Base-by-base conservation (phyloP, 129 eudicot species). In the Pittosporum tobira region DNA sequence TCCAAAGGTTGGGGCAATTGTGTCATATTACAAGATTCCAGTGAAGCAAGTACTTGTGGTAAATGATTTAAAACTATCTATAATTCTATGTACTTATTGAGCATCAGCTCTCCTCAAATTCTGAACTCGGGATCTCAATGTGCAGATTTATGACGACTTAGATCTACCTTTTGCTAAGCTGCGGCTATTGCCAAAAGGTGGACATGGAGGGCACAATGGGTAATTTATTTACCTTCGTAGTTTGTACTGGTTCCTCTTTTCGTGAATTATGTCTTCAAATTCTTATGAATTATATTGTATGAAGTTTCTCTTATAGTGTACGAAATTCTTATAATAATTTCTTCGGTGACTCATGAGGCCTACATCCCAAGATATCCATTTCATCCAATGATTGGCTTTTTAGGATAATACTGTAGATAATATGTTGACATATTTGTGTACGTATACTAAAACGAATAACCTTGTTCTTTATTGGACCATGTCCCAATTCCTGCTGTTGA, bases 201-300 rank as follows among this genome's bases (percentile, higher is more conserved):
- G 98, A 62, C 96, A 91, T 27, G 98, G 98, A 51, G 98, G 98
- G 64, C 98, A 91, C 75, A 91, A 91, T 45, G 98, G 98, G 98
- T 91, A 86, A 50, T 28, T 60, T 36, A 6, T 14, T 16, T 42
- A 25, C n/a, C 34, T n/a, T 29, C 52, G 16, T 59, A 29, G 10
- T 43, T 29, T 57, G 16, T 59, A 29, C 14, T 43, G 29, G 37
- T 66, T 67, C 29, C 61, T 62, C 49, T 44, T 19, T 21, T 21
- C 61, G 30, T 47, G 22, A 42, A 61, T 11, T 10, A 4, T 3
- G 18, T 53, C 20, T 53, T 53, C 1, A 10, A 28, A 27, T 8
- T 52, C 27, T 16, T 26, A 52, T 14, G 10, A 14, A 40, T 3
- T 14, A 40, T 40, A 14, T 13, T 40, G 11, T 40, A 40, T 40